Percentiles rank a stretch among this genome's conserved stretches.
Evolutionary conservation across 2,329 filamentous ascomycete genomes (phyloP).

Genomic region (Metarhizium guizhouense): DNA sequence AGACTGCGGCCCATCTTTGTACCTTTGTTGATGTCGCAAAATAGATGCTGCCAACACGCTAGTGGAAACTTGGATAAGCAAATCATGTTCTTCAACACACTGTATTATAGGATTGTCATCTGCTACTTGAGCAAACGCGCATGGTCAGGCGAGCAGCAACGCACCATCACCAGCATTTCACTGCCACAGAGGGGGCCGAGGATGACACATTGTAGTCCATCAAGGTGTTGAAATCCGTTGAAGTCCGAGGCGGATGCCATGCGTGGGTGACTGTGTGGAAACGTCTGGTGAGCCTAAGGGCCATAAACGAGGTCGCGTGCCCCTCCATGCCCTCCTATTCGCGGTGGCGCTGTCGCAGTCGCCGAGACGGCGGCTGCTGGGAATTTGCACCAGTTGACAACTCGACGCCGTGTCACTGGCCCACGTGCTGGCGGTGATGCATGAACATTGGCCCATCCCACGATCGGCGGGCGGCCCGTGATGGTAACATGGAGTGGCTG

Average conservation of each 20-base stretch:
- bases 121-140: too few species aligned
- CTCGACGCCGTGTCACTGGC: slow-evolving; percentile 8
- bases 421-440: slow-evolving; percentile 11
- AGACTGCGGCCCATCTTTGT: too few species aligned
- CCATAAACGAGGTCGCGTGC: not conserved
- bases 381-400: not conserved
- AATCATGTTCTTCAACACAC: too few species aligned
- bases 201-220: not conserved
- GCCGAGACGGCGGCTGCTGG: too few species aligned
- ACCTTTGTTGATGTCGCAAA: too few species aligned
- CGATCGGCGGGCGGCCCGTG: not conserved
- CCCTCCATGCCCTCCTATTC: not conserved
- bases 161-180: not conserved
- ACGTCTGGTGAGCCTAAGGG: too few species aligned
- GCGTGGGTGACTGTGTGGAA: not conserved
- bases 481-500: not conserved
- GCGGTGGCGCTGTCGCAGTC: not conserved
- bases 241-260: not conserved
- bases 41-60: too few species aligned
- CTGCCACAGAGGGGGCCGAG: not conserved
- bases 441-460: slow-evolving; percentile 9
- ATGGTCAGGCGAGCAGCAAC: not conserved
- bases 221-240: not conserved
- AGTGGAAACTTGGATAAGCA: too few species aligned
- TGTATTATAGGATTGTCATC: too few species aligned